Percentiles rank a stretch among this genome's conserved stretches.
Conservation (phyloP, 495 filamentous ascomycete genomes). For the Polyplosphaeria fusca region DNA sequence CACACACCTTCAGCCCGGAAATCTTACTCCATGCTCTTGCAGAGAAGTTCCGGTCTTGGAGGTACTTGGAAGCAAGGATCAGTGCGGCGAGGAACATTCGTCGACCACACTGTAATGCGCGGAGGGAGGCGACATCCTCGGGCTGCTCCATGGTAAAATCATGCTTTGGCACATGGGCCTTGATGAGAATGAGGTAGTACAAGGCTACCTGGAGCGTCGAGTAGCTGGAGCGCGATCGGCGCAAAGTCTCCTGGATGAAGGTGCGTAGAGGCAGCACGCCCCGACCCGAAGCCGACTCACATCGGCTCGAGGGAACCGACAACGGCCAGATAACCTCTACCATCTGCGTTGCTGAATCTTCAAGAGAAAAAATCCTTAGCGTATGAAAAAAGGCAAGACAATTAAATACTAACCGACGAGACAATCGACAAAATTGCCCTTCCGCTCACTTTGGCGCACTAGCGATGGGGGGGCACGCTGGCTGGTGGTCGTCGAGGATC, state of each 20-base stretch:
- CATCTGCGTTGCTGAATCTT: slow-evolving; percentile 96
- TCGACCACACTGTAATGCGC: slow-evolving; percentile 91
- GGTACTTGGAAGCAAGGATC: slow-evolving; percentile 92
- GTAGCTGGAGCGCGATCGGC: slow-evolving; percentile 91
- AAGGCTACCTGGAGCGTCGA: slow-evolving; percentile 95
- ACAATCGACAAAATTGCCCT: slow-evolving; percentile 92
- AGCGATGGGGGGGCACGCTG: slow-evolving; percentile 71
- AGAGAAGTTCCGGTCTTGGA: slow-evolving; percentile 97
- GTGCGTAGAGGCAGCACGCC: slow-evolving; percentile 85
- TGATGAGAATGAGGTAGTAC: slow-evolving; percentile 93
- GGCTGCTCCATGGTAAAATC: slow-evolving; percentile 86
- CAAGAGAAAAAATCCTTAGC: slow-evolving; percentile 39
- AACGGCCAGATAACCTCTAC: slow-evolving; percentile 97
- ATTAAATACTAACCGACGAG: slow-evolving; percentile 83
- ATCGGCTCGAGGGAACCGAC: slow-evolving; percentile 56
- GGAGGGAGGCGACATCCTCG: slow-evolving; percentile 65
- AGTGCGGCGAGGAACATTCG: slow-evolving; percentile 95
- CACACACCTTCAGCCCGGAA: slow-evolving; percentile 79
- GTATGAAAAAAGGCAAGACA: slow-evolving; percentile 21
- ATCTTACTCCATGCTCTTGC: slow-evolving; percentile 98
- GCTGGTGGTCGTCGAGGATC: slow-evolving; percentile 49
- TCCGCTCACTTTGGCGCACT: slow-evolving; percentile 86
- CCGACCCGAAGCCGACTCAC: slow-evolving; percentile 48
- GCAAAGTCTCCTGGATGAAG: slow-evolving; percentile 96
- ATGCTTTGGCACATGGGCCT: slow-evolving; percentile 77